Evolutionary conservation across 176 grass and related monocot genomes (phyloP), one percentile per base, ranked within the genome.

Genomic region (Neostapfia colusana): DNA sequence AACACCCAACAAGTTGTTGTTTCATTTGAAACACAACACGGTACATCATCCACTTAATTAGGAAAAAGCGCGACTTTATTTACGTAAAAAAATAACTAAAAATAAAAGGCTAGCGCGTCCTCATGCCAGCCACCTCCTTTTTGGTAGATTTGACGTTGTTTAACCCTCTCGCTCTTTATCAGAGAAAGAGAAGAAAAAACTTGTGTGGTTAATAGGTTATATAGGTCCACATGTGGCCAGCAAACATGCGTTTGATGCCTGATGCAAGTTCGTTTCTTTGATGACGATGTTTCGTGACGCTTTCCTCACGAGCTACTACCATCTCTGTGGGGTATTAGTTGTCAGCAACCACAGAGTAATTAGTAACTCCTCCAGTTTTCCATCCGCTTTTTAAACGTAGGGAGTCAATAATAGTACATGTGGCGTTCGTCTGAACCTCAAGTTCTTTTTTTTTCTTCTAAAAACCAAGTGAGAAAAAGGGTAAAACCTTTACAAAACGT

Each of bases 111-210:
- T n/a, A 20, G 17, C 49, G 49, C 49, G 48, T 51, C 48, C 17
- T 16, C 6, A 51, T 7, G 42, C 42, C 42, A 12, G 7, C 51
- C 20, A 54, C 51, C 51, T 54, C 9, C 23, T 54, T 54, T 6
- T 54, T 54, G 55, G 55, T 58, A 25, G 55, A 58, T 58, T 58
- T 26, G 55, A 58, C 55, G 55, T 58, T 58, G 55, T 58, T 58
- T 58, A 56, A 24, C 23, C 24, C 53, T 10, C 53, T 10, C 50
- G 2, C 18, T n/a, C 18, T 54, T 54, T 54, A 7, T 23, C 8
- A 56, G 5, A 50, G 10, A 21, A 24, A 55, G 10, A 6, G 3
- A 9, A 25, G 25, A 24, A 10, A 21, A 24, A 56, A 24, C n/a
- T 57, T 57, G 54, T 57, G 54, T 57, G 54, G 54, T 25, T 57